Evolutionary conservation across 805 yeast genomes (phyloP), one percentile per base, ranked within the genome.

Genomic region (Yamadazyma phyllophila): DNA sequence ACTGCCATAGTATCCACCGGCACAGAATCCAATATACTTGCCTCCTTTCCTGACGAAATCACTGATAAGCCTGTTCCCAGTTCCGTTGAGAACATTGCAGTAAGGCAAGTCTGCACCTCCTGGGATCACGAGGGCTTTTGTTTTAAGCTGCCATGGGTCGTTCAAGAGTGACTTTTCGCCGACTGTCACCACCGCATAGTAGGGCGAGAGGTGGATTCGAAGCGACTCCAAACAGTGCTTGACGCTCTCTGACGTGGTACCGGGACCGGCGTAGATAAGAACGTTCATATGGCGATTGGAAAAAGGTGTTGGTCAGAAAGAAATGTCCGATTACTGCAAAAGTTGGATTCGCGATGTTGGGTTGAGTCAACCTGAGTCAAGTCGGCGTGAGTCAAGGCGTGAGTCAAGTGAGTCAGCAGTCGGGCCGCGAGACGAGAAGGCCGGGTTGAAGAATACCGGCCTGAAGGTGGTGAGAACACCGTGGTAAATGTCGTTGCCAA

Each of bases 81-180:
- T 66, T 1, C 96, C 92, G 57, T 85, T 82, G 51, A 95, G 75
- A 3, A 76, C 79, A 43, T 74, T 71, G 51, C 96, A 88, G 53
- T 84, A 80, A 0, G 97, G 97, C 41, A 89, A 67, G 61, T 94
- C 99, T 0, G 98, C 97, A 7, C 99, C 99, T 3, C 99, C 99
- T 0, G 99, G 99, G 24, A 94, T 63, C 1, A 90, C 96, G 36
- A 94, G 60, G 51, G 88, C 69, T 0, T 95, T 71, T 0, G 97
- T 87, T 57, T 87, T 87, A 7, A 78, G 57, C 51, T 77, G 76
- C 99, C 99, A 94, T 0, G 99, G 97, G 57, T 94, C 97, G 17
- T 80, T 76, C 42, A 77, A 64, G 14, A 94, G 59, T 0, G 85
- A 78, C 12, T 67, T 62, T 13, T 86, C 81, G 27, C 81, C 80